A percentile compares a stretch with the other conserved stretches of the same genome.
These are phyloP conservation scores for Colletotrichum acutatum DNA, from an alignment of 2,329 filamentous ascomycete species.

Conservation along the genomic window DNA sequence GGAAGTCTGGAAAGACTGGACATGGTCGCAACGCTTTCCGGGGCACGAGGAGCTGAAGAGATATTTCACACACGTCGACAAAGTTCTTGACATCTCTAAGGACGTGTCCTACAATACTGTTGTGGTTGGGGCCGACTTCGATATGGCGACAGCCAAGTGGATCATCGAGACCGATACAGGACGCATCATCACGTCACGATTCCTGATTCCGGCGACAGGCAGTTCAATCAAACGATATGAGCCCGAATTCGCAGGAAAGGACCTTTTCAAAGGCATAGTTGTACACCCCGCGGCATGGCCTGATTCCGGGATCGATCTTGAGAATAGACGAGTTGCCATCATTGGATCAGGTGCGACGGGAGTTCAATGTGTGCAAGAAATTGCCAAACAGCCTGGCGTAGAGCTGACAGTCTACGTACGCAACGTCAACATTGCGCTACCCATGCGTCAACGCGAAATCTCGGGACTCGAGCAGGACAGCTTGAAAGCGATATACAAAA, in stretches of 20 bases:
- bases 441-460: conserved; percentile 63
- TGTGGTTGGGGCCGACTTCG: conserved; percentile 53
- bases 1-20: conserved; percentile 56
- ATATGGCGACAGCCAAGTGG: conserved; percentile 52
- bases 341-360: conserved; percentile 46
- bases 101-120: conserved; percentile 56
- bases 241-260: conserved; percentile 46
- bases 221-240: conserved; percentile 56
- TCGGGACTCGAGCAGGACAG: conserved; percentile 57
- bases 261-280: conserved; percentile 42
- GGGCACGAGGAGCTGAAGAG: conserved; percentile 50
- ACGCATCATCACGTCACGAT: conserved; percentile 49
- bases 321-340: conserved; percentile 42
- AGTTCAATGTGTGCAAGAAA: conserved; percentile 44
- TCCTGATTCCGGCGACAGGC: conserved; percentile 58
- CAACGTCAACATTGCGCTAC: conserved; percentile 67
- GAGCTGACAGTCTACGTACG: conserved; percentile 63
- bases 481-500: conserved; percentile 46
- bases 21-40: conserved; percentile 54
- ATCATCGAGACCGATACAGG: conserved; percentile 54
- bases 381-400: conserved; percentile 46
- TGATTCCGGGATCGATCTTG: conserved; percentile 32
- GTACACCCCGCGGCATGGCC: conserved; percentile 46
- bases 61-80: conserved; percentile 60
- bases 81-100: conserved; percentile 54